phyloP scores from a whole-genome alignment of 495 filamentous ascomycete species.

The Neurospora cerealis region DNA sequence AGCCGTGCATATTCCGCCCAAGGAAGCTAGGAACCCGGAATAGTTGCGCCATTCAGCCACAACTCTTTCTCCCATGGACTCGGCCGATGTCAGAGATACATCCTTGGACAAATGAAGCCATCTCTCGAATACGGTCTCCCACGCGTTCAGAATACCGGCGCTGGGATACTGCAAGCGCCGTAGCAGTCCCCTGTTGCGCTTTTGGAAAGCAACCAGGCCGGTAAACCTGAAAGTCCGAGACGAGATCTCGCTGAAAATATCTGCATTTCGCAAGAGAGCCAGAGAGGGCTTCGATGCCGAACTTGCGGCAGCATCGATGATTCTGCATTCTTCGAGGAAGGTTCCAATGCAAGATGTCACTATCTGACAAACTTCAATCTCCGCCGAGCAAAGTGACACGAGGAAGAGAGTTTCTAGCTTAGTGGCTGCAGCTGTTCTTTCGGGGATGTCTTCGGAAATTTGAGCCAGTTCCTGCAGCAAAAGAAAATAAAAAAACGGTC shows the following conservation, averaged over 20 bases:
- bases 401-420: constrained; percentile 51
- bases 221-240: constrained; percentile 54
- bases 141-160: constrained; percentile 50
- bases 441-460: constrained; percentile 38
- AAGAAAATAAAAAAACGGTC: not conserved
- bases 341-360: constrained; percentile 53
- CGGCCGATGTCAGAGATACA: constrained; percentile 37
- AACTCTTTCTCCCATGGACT: constrained; percentile 40
- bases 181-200: constrained; percentile 45
- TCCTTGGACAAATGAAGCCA: constrained; percentile 52
- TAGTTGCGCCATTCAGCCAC: constrained; percentile 57
- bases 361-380: constrained; percentile 51
- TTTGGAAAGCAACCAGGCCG: constrained; percentile 56
- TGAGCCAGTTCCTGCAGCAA: constrained; percentile 34
- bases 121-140: constrained; percentile 51
- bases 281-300: constrained; percentile 34
- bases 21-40: constrained; percentile 54
- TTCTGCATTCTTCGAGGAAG: constrained; percentile 49
- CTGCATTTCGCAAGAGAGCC: constrained; percentile 47
- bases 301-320: constrained; percentile 40
- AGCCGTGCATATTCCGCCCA: constrained; percentile 57
- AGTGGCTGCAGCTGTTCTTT: constrained; percentile 35
- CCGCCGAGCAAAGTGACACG: constrained; percentile 50
- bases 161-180: constrained; percentile 50
- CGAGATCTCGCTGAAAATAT: constrained; percentile 50